Conservation (phyloP, 2,329 filamentous ascomycete species). For the Fusarium circinatum region DNA sequence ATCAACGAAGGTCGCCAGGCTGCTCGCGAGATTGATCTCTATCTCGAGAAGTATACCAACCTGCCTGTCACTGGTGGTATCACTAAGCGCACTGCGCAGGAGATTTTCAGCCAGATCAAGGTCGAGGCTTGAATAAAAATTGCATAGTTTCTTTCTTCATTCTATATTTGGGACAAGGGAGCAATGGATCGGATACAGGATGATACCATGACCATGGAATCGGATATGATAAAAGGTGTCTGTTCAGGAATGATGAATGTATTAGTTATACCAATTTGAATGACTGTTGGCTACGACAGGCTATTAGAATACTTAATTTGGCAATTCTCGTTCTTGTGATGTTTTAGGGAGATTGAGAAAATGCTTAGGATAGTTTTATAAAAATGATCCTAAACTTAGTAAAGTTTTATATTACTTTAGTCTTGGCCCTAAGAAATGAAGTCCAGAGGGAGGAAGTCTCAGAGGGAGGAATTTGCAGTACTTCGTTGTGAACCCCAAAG, state of each 20-base stretch:
- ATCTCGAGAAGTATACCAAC: constrained; percentile 80
- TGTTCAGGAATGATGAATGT: constrained; percentile 8
- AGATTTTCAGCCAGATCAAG: constrained; percentile 62
- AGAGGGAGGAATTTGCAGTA: background rate
- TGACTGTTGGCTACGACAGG: constrained; percentile 10
- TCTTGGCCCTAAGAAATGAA: background rate
- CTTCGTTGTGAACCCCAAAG: background rate
- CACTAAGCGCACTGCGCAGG: constrained; percentile 81
- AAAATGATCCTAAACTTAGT: background rate
- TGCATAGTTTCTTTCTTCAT: background rate
- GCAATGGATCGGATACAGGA: constrained; percentile 22
- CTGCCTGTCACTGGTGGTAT: constrained; percentile 94
- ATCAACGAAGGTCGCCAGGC: constrained; percentile 97
- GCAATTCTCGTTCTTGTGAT: background rate
- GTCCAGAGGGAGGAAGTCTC: background rate
- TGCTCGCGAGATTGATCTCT: constrained; percentile 90
- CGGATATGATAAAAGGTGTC: constrained; percentile 10
- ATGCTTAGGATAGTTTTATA: background rate
- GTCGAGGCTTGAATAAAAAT: constrained; percentile 27
- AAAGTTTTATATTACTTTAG: background rate
- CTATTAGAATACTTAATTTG: background rate
- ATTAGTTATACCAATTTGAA: constrained; percentile 41
- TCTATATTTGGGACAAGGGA: constrained; percentile 19
- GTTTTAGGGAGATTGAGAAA: background rate
- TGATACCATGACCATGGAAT: constrained; percentile 31